phyloP scores from a whole-genome alignment of 257 asterid species.

The Craterostigma plantagineum region DNA sequence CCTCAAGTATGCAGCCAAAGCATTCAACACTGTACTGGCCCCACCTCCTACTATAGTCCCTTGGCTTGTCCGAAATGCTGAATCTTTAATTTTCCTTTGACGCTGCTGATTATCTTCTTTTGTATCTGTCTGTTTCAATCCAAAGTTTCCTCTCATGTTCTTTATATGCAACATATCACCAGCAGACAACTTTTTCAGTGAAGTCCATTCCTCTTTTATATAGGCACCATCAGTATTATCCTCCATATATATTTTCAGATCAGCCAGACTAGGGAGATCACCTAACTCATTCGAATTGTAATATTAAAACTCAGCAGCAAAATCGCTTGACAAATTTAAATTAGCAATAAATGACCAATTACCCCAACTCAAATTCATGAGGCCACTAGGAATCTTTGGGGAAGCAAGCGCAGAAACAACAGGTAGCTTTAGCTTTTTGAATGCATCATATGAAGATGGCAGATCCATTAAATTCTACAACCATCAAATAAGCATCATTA shows the following conservation, averaged over 20 bases:
- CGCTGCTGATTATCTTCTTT: conserved; percentile 12
- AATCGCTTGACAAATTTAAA: not conserved
- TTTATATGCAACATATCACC: conserved; percentile 22
- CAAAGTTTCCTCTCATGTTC: conserved; percentile 13
- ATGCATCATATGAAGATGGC: conserved; percentile 47
- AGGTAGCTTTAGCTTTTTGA: conserved; percentile 39
- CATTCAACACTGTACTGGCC: conserved; percentile 47
- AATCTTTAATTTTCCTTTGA: conserved; percentile 36
- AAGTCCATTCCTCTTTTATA: conserved; percentile 26
- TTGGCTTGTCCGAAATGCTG: conserved; percentile 55
- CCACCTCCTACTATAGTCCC: conserved; percentile 75
- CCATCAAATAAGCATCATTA: conserved; percentile 7
- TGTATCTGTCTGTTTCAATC: conserved; percentile 11
- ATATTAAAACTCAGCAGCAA: not conserved
- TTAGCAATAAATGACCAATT: conserved; percentile 2
- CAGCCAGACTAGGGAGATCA: conserved; percentile 40
- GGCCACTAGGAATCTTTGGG: conserved; percentile 24
- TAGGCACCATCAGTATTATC: conserved; percentile 14
- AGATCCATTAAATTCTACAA: conserved; percentile 38
- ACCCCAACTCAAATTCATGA: conserved; percentile 52
- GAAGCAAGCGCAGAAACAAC: conserved; percentile 25
- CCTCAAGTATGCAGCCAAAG: conserved; percentile 75
- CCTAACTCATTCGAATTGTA: conserved; percentile 17
- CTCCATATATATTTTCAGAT: conserved; percentile 27
- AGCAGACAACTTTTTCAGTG: conserved; percentile 20